phyloP scores from a whole-genome alignment of 2,329 filamentous ascomycete genomes.

The Nakataea oryzae region DNA sequence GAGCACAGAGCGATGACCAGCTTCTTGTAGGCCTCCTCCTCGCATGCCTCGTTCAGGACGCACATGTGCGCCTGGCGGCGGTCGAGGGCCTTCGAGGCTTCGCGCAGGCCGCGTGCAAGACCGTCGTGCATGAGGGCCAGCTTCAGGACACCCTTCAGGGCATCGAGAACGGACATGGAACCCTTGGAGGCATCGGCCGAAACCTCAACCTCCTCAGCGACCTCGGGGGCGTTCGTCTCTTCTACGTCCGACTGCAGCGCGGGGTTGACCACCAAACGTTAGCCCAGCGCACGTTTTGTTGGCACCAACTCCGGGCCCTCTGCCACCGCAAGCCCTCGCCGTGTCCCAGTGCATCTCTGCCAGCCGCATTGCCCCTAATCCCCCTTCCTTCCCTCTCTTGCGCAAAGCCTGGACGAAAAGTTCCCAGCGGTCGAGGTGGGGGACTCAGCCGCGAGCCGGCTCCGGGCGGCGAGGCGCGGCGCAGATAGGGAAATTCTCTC shows the following conservation, averaged over 20 bases:
- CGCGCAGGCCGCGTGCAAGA: conserved; percentile 94
- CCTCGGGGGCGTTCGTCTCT: conserved; percentile 88
- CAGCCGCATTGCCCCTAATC: background rate
- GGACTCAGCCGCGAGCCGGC: background rate
- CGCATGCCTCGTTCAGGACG: conserved; percentile 98
- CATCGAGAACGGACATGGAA: conserved; percentile 96
- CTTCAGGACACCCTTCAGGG: conserved; percentile 97
- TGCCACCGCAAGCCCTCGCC: background rate
- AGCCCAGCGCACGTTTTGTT: background rate
- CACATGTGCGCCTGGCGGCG: conserved; percentile 99
- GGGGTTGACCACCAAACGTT: background rate
- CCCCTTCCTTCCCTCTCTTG: background rate
- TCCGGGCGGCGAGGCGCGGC: too few species aligned
- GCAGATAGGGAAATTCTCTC: background rate
- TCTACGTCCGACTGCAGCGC: conserved; percentile 92
- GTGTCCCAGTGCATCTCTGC: too few species aligned
- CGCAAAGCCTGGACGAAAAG: background rate
- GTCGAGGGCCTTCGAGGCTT: conserved; percentile 98
- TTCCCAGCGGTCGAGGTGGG: background rate
- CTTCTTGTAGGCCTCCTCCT: conserved; percentile 99
- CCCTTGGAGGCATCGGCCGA: conserved; percentile 81
- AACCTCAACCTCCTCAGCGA: conserved; percentile 85
- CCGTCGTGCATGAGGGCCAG: conserved; percentile 99
- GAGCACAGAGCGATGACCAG: conserved; percentile 96
- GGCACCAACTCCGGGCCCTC: background rate